Percentiles rank a stretch among this genome's conserved stretches.
Evolutionary conservation across 1,284 basidiomycete species (phyloP).

Genomic region (Cryptococcus amylolentus): DNA sequence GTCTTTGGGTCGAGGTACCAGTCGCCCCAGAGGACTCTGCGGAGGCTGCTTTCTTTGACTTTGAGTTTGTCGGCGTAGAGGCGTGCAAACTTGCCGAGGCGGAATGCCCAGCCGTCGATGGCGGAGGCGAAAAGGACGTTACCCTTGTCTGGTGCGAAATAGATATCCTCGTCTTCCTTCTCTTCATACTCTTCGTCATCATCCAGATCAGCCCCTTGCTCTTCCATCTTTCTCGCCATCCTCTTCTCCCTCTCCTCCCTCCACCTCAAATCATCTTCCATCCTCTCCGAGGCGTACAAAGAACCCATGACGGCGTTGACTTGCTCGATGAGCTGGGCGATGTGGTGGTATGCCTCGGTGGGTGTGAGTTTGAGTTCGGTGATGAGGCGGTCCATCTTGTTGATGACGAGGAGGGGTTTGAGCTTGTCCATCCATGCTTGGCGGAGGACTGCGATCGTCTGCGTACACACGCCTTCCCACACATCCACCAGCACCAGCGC

Average conservation of each 20-base stretch:
- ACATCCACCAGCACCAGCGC: constrained; percentile 96
- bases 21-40: constrained; percentile 93
- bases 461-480: constrained; percentile 97
- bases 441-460: constrained; percentile 92
- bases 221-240: constrained; percentile 62
- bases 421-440: constrained; percentile 93
- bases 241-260: constrained; percentile 84
- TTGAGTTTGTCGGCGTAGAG: constrained; percentile 88
- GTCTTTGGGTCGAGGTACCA: constrained; percentile 96
- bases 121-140: constrained; percentile 98
- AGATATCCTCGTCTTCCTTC: constrained; percentile 94
- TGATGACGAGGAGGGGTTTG: constrained; percentile 89
- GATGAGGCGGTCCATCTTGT: constrained; percentile 94
- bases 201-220: constrained; percentile 52
- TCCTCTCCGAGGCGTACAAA: constrained; percentile 92
- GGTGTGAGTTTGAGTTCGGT: constrained; percentile 91
- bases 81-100: constrained; percentile 88
- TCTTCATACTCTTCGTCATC: constrained; percentile 68
- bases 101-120: constrained; percentile 97
- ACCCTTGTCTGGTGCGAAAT: constrained; percentile 92
- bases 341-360: constrained; percentile 89
- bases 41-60: constrained; percentile 82
- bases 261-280: constrained; percentile 95
- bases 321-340: constrained; percentile 89
- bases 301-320: constrained; percentile 98